These are phyloP conservation scores for Phialophora expanda DNA, from an alignment of 2,329 filamentous ascomycete species.

Conservation along the genomic window DNA sequence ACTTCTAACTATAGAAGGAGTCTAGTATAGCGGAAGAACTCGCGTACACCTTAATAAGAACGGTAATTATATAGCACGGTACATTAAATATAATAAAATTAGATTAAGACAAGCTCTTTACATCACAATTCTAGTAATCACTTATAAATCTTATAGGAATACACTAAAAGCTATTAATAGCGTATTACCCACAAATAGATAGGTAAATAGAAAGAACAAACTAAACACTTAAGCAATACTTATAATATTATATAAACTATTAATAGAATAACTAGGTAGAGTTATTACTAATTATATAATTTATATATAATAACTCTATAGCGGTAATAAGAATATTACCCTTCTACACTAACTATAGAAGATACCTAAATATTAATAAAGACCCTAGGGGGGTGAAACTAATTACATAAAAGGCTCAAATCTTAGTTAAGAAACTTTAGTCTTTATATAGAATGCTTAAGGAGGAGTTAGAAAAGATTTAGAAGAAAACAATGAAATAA, in stretches of 20 bases:
- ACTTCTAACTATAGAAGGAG: too few species aligned
- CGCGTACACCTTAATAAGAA: not conserved
- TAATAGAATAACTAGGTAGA: conserved; percentile 4
- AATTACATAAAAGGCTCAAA: not conserved
- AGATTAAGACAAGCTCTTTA: conserved; percentile 4
- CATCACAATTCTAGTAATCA: not conserved
- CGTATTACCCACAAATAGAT: conserved; percentile 24
- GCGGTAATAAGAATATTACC: not conserved
- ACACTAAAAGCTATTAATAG: conserved; percentile 23
- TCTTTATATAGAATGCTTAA: not conserved
- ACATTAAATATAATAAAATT: not conserved
- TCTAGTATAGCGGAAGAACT: not conserved
- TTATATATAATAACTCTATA: not conserved
- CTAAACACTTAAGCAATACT: not conserved
- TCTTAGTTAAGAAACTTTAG: not conserved
- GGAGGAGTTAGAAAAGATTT: not conserved
- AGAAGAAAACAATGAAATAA: not conserved
- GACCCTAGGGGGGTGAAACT: not conserved
- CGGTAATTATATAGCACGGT: not conserved
- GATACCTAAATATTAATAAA: not conserved
- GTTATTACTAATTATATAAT: not conserved
- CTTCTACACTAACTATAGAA: conserved; percentile 28
- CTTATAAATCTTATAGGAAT: too few species aligned
- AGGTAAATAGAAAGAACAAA: not conserved
- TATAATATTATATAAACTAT: conserved; percentile 1